These are phyloP conservation scores for Drosera spatulata DNA, from an alignment of 179 eudicot species.

Conservation along the genomic window DNA sequence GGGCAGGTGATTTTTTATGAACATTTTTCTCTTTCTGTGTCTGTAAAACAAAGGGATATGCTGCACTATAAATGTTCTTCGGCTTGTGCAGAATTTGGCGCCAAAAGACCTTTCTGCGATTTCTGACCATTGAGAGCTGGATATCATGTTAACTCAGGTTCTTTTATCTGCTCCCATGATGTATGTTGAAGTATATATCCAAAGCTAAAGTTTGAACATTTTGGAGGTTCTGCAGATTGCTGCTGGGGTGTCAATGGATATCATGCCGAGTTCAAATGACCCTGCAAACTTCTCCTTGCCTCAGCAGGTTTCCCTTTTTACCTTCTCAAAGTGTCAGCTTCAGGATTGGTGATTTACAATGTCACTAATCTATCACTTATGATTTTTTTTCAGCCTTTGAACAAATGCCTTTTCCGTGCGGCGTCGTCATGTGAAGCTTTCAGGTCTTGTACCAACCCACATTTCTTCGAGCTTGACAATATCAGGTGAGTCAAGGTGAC, in stretches of 20 bases:
- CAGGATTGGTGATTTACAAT: too few species aligned
- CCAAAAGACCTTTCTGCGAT: slow-evolving; percentile 73
- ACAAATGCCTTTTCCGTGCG: slow-evolving; percentile 92
- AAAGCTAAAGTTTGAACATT: not conserved
- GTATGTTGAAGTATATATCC: not conserved
- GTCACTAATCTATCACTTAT: too few species aligned
- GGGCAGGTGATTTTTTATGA: slow-evolving; percentile 50
- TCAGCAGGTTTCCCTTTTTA: slow-evolving; percentile 55
- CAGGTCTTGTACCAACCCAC: slow-evolving; percentile 86
- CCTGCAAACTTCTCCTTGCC: slow-evolving; percentile 89
- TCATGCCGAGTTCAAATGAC: slow-evolving; percentile 85
- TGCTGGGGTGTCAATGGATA: slow-evolving; percentile 74
- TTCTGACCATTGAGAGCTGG: slow-evolving; percentile 79
- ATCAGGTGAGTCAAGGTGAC: slow-evolving; percentile 30
- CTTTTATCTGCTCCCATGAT: slow-evolving; percentile 1
- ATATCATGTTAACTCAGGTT: slow-evolving; percentile 90
- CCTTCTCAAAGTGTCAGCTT: too few species aligned
- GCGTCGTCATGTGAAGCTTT: slow-evolving; percentile 80
- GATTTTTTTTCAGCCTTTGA: slow-evolving; percentile 45
- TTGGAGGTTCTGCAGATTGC: slow-evolving; percentile 49
- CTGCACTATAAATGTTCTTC: slow-evolving; percentile 1
- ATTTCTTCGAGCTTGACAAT: slow-evolving; percentile 70
- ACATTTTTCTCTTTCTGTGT: not conserved
- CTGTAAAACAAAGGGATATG: not conserved
- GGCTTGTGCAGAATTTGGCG: slow-evolving; percentile 56